Percentiles rank a stretch among this genome's conserved stretches.
These are phyloP conservation scores for Paraleonurus japonicus DNA, from an alignment of 257 asterid species.

Conservation along the genomic window DNA sequence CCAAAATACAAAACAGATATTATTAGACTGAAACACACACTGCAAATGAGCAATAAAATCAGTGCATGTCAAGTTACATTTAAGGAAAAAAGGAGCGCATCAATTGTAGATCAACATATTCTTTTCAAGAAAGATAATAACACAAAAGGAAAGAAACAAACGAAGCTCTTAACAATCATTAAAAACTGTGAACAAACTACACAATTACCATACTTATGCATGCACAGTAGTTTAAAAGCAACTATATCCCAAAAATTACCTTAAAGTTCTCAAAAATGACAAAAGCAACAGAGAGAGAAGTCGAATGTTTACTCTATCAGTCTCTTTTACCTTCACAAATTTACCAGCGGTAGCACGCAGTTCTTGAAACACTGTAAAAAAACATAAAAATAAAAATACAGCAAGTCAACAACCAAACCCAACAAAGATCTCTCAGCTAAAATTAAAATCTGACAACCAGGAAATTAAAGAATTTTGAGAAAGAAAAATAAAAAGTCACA, in stretches of 20 bases:
- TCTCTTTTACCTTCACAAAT: constrained; percentile 23
- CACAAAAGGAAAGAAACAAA: not conserved
- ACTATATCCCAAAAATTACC: constrained; percentile 5
- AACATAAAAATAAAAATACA: not conserved
- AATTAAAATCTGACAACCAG: not conserved
- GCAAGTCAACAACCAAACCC: not conserved
- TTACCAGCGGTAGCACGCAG: constrained; percentile 12
- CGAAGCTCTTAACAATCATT: not conserved
- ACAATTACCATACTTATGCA: not conserved
- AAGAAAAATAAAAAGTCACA: not conserved
- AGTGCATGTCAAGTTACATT: constrained; percentile 20
- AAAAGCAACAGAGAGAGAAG: not conserved
- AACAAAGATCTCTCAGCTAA: constrained; percentile 1
- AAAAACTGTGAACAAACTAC: not conserved
- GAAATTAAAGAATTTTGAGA: not conserved
- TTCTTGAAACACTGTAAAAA: constrained; percentile 20
- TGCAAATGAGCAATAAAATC: not conserved
- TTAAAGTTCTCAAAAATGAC: not conserved
- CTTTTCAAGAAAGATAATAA: not conserved
- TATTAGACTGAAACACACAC: not conserved
- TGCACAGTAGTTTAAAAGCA: not conserved
- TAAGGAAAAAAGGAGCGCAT: not conserved
- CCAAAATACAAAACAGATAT: not conserved
- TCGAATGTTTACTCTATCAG: not conserved
- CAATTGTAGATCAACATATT: not conserved